Evolutionary conservation across 2,329 filamentous ascomycete species (phyloP).

Genomic region (Apiospora pterosperma): DNA sequence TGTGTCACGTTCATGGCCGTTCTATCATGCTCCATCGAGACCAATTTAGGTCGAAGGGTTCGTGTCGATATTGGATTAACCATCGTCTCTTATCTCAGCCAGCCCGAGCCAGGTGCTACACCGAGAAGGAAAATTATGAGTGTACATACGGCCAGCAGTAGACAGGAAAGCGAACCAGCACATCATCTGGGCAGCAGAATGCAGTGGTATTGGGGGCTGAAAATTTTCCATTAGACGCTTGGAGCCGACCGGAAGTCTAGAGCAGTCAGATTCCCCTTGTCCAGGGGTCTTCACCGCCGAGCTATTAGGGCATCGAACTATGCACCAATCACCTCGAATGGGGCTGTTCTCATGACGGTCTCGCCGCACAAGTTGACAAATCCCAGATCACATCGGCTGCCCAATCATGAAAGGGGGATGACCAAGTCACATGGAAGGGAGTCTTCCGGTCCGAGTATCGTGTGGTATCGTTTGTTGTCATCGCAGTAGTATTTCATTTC

Average conservation of each 20-base stretch:
- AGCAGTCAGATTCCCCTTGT: not conserved
- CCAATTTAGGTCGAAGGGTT: too few species aligned
- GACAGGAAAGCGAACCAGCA: not conserved
- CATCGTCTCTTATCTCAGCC: not conserved
- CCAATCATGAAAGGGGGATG: not conserved
- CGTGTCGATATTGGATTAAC: not conserved
- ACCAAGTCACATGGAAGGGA: not conserved
- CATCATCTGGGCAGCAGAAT: not conserved
- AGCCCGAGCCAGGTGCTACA: too few species aligned
- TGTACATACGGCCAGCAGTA: not conserved
- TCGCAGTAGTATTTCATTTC: conserved; percentile 5
- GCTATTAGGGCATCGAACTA: not conserved
- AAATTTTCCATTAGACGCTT: not conserved
- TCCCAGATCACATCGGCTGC: not conserved
- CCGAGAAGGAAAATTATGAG: too few species aligned
- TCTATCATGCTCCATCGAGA: too few species aligned
- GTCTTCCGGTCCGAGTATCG: not conserved
- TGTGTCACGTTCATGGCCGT: not conserved
- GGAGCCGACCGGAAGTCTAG: not conserved
- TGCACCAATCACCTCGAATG: not conserved
- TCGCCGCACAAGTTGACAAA: not conserved
- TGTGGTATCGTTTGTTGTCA: conserved; percentile 2
- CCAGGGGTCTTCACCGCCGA: not conserved
- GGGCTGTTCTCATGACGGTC: not conserved
- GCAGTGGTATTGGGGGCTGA: not conserved